Percentiles rank a stretch among this genome's conserved stretches.
Conservation (phyloP, 1,284 basidiomycete species). For the Naganishia albida region DNA sequence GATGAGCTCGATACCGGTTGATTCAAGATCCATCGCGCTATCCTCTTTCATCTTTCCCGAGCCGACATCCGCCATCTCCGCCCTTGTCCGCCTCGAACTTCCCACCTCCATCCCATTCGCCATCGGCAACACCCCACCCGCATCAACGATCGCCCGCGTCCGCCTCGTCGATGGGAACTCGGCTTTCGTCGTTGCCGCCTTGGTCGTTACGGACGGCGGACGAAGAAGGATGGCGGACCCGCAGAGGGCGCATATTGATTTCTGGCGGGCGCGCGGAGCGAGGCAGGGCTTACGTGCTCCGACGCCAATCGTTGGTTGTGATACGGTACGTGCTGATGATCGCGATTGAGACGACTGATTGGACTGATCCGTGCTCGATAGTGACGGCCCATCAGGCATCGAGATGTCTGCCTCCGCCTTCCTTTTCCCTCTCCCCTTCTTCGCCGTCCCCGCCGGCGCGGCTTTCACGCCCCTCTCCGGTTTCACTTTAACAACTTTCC, state of each 20-base stretch:
- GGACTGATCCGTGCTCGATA: neutral
- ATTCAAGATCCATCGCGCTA: neutral
- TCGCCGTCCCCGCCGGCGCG: neutral
- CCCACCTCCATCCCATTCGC: slow-evolving; percentile 2
- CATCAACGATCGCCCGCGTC: slow-evolving; percentile 16
- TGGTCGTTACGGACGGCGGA: neutral
- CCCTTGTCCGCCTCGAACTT: neutral
- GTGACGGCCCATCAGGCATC: neutral
- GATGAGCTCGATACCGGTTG: neutral
- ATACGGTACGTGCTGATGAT: too few species aligned
- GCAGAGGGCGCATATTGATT: slow-evolving; percentile 10
- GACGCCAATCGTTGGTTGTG: neutral
- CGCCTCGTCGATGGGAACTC: slow-evolving; percentile 9
- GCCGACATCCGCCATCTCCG: slow-evolving; percentile 4
- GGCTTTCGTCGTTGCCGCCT: slow-evolving; percentile 4
- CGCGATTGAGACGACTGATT: too few species aligned
- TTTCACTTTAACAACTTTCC: slow-evolving; percentile 34
- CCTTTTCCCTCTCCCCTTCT: slow-evolving; percentile 30
- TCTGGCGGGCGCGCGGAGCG: neutral
- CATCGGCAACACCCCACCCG: slow-evolving; percentile 9
- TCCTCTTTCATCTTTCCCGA: neutral
- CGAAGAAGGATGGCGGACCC: slow-evolving; percentile 10
- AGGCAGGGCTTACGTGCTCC: slow-evolving; percentile 12
- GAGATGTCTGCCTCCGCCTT: slow-evolving; percentile 10
- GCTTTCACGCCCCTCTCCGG: slow-evolving; percentile 10